phyloP scores from a whole-genome alignment of 768 basidiomycete genomes.

The Rhodotorula babjevae region DNA sequence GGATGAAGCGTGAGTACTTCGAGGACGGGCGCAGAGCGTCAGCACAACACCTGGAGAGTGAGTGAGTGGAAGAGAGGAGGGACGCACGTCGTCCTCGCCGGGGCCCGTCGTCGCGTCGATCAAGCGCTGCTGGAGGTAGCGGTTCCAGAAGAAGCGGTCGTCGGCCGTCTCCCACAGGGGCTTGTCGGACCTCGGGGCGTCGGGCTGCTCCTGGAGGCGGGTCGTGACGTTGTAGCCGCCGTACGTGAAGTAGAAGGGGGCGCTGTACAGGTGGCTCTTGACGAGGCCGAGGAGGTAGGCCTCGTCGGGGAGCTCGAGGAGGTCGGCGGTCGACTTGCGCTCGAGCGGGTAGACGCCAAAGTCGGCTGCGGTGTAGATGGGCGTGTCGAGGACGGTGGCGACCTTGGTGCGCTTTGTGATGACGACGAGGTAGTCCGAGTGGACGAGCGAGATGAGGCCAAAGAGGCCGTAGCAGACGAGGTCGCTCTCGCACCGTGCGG shows the following conservation, averaged over 20 bases:
- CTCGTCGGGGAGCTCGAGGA: slow-evolving; percentile 76
- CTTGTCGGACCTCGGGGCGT: slow-evolving; percentile 52
- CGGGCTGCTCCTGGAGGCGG: slow-evolving; percentile 68
- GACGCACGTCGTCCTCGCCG: slow-evolving; percentile 63
- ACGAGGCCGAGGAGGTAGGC: slow-evolving; percentile 79
- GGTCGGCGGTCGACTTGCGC: slow-evolving; percentile 59
- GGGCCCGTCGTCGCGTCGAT: slow-evolving; percentile 57
- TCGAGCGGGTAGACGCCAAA: slow-evolving; percentile 86
- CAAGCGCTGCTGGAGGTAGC: slow-evolving; percentile 62
- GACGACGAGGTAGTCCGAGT: slow-evolving; percentile 81
- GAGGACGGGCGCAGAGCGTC: not conserved
- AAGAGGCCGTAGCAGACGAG: slow-evolving; percentile 52
- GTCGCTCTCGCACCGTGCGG: slow-evolving; percentile 46
- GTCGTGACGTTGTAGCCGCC: slow-evolving; percentile 76
- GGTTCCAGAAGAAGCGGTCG: slow-evolving; percentile 98
- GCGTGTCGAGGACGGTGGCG: slow-evolving; percentile 73
- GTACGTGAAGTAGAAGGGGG: slow-evolving; percentile 86
- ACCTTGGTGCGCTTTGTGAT: slow-evolving; percentile 75
- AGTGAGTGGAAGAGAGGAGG: not conserved
- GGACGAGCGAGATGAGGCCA: slow-evolving; percentile 51
- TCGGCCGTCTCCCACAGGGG: slow-evolving; percentile 82
- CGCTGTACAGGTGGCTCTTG: slow-evolving; percentile 70
- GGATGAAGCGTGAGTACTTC: slow-evolving; percentile 79
- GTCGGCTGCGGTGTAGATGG: slow-evolving; percentile 82
- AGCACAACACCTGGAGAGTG: too few relatives aligned